Percentiles rank a stretch among this genome's conserved stretches.
Conservation (phyloP, 1,284 basidiomycete species). For the Butyriboletus appendiculatus region DNA sequence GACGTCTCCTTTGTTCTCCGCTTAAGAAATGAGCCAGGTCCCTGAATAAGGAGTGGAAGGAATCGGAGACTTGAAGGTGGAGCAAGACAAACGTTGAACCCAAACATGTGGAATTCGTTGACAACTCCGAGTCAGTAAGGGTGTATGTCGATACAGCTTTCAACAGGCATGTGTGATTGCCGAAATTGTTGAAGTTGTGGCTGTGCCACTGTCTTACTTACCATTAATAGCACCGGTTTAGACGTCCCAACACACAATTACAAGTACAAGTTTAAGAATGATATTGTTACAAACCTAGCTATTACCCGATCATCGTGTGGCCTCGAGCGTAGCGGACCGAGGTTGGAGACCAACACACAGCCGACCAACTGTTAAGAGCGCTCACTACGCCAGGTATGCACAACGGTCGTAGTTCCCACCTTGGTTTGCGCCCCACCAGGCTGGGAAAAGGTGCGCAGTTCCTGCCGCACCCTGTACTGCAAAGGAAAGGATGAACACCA, state of each 20-base stretch:
- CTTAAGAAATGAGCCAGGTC: not conserved
- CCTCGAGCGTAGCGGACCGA: not conserved
- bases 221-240: not conserved
- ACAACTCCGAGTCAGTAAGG: not conserved
- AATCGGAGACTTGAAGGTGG: not conserved
- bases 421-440: conserved; percentile 56
- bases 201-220: conserved; percentile 1
- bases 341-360: not conserved
- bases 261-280: no score
- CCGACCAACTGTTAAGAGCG: not conserved
- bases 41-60: not conserved
- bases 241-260: not conserved
- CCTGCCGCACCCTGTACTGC: conserved; percentile 73
- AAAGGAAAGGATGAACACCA: conserved; percentile 72
- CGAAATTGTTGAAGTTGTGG: conserved; percentile 7
- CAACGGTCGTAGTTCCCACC: conserved; percentile 36
- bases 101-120: not conserved
- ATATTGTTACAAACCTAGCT: not conserved
- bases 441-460: conserved; percentile 54
- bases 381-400: conserved; percentile 18
- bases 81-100: not conserved
- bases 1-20: conserved; percentile 22
- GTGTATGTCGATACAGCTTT: not conserved
- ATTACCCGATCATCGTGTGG: not conserved
- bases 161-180: not conserved